Conservation (phyloP, 371 early-diverging fungal species). For the Cladochytrium tenue region DNA sequence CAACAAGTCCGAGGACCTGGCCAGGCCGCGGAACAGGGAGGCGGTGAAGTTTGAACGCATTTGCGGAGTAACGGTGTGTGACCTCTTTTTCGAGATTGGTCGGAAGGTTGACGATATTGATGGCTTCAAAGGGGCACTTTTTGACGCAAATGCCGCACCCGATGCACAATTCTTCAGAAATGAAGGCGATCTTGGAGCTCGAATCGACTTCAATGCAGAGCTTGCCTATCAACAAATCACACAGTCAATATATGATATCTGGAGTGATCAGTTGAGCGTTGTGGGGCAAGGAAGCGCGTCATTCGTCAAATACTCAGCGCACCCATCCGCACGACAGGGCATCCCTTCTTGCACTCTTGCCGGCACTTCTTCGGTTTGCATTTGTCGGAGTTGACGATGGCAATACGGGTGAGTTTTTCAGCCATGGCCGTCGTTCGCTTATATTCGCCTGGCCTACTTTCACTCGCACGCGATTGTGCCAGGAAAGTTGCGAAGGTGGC, state of each 20-base stretch:
- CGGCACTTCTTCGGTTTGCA: constrained; percentile 99
- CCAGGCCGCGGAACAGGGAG: constrained; percentile 97
- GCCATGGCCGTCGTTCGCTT: constrained; percentile 29
- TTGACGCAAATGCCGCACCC: constrained; percentile 99
- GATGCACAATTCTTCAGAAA: constrained; percentile 98
- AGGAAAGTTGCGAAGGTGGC: too few relatives aligned
- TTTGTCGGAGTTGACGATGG: constrained; percentile 95
- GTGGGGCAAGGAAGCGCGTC: too few relatives aligned
- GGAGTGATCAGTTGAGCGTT: too few relatives aligned
- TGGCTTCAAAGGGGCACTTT: constrained; percentile 99
- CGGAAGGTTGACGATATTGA: constrained; percentile 98
- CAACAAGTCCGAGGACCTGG: constrained; percentile 98
- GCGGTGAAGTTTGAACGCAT: constrained; percentile 99
- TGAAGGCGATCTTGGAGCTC: constrained; percentile 83
- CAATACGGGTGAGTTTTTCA: constrained; percentile 59
- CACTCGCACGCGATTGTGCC: too few relatives aligned
- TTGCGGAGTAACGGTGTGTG: constrained; percentile 97
- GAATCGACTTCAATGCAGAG: constrained; percentile 92
- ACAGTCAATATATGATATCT: background rate
- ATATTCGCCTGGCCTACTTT: too few relatives aligned
- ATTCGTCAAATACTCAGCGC: background rate
- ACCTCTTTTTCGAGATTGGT: constrained; percentile 95
- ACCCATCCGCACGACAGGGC: constrained; percentile 86
- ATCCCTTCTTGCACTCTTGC: constrained; percentile 94
- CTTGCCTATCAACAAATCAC: constrained; percentile 72